Evolutionary conservation across 2,329 filamentous ascomycete species (phyloP), one percentile per base, ranked within the genome.

Genomic region (Arthrobotrys megalospora): DNA sequence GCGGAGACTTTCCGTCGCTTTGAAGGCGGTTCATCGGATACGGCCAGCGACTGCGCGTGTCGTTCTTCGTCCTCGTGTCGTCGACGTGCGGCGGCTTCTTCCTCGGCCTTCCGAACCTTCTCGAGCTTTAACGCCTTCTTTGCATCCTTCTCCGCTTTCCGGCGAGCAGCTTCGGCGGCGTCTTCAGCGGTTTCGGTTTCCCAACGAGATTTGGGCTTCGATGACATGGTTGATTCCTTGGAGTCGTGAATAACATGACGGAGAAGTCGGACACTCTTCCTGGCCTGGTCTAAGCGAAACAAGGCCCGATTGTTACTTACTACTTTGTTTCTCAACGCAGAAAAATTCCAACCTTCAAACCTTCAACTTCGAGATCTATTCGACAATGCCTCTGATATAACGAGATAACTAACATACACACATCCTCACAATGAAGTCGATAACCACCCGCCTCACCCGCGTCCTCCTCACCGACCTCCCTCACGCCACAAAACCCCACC

Each of bases 131-230:
- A 81, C 50, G 83, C 80, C 77, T 83, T 82, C 80, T 86, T 84
- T 79, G 86, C 86, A 81, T 92, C 91, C 84, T 94, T 96, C 83
- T 94, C 92, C 32, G 90, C 91, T 84, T 96, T 97, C 63, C 90
- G 86, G 62, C 92, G 91, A 85, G 92, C 93, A 19, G 90, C 90
- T 76, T 93, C 91, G 48, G 91, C 87, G 50, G 90, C 92, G 21
- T 90, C 90, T 83, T 97, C 94, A 81, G 94, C 93, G 81, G 93
- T 92, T 53, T 92, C 90, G 82, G 94, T 89, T 80, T 92, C 93
- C 96, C 96, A 99, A 85, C 95, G 90, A 63, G 95, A 97, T 83
- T 89, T 90, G 67, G 85, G 84, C 83, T 87, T 88, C 82, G 86
- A 86, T 58, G 90, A 87, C 90, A 92, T 92, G 11, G 55, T 70